Evolutionary conservation across 495 filamentous ascomycete genomes (phyloP), one percentile per base, ranked within the genome.

Genomic region (Aspergillus biplanus): DNA sequence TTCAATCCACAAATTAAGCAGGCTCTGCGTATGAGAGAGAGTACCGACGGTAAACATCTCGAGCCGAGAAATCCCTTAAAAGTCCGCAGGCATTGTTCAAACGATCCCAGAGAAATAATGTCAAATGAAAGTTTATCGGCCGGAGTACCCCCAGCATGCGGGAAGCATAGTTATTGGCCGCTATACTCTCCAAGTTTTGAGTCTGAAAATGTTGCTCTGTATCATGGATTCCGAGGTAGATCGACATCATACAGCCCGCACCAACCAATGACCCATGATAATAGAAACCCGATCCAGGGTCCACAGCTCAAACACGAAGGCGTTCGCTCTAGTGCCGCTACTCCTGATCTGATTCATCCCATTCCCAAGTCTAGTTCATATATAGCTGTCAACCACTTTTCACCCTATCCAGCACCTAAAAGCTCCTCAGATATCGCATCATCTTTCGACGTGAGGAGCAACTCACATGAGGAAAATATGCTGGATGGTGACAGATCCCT

Each of bases 351-450:
- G 13, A 18, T 54, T 33, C 68, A 67, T 35, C 59, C 68, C 18
- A 46, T 63, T 16, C 62, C 62, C n/a, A 59, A 35, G 35, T 42
- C 60, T n/a, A 58, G 32, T 32, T 13, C 44, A 32, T 65, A 49
- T 39, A 58, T 67, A 32, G 57, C 57, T 16, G 46, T 50, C 18
- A 65, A 53, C 18, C 58, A 55, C 16, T 63, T 67, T 33, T n/a
- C 53, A 2, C n/a, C 55, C 9, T 61, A 61, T 7, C n/a, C 35
- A 6, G 42, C 39, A 32, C 35, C 53, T 21, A 53, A 63, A 18
- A 63, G 52, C 3, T 15, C 35, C n/a, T 42, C 55, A 7, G 58
- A 52, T 16, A 31, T 46, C 35, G 44, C 21, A n/a, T 57, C 59
- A 18, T 16, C 27, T 2, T 60, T 59, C 7, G 39, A 37, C 3